phyloP scores from a whole-genome alignment of 2,329 filamentous ascomycete species.

The Geosmithia flava region DNA sequence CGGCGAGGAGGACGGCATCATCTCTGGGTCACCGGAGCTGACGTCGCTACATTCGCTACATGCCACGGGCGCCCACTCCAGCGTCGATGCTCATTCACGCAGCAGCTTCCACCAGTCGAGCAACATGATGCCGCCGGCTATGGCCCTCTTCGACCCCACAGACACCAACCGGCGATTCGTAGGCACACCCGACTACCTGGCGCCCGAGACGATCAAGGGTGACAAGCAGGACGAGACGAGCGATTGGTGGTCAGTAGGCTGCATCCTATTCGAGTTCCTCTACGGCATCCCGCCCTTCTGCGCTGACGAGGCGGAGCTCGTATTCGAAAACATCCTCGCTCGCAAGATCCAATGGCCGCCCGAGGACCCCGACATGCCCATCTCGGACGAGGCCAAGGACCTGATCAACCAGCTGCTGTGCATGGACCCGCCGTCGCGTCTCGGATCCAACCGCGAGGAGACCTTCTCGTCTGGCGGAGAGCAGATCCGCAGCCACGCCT shows the following conservation, averaged over 20 bases:
- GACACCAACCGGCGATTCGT: conserved; percentile 90
- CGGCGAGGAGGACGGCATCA: conserved; percentile 65
- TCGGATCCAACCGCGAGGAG: conserved; percentile 78
- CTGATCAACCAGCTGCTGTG: conserved; percentile 88
- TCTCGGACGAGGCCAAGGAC: conserved; percentile 83
- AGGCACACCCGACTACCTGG: conserved; percentile 92
- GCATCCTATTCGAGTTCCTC: conserved; percentile 92
- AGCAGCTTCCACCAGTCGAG: conserved; percentile 6
- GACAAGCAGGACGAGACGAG: conserved; percentile 94
- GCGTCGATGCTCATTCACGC: conserved; percentile 13
- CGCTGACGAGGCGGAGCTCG: conserved; percentile 75
- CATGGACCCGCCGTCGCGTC: conserved; percentile 64
- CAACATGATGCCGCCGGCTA: conserved; percentile 76
- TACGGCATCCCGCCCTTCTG: conserved; percentile 93
- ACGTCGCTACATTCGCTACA: conserved; percentile 15
- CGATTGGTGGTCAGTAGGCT: conserved; percentile 99
- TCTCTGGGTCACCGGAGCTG: conserved; percentile 67
- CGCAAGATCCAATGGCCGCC: conserved; percentile 89
- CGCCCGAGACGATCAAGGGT: conserved; percentile 92
- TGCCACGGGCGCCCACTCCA: conserved; percentile 5
- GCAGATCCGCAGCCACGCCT: conserved; percentile 80
- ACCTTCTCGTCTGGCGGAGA: conserved; percentile 75
- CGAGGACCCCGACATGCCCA: conserved; percentile 57
- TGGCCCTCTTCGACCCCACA: conserved; percentile 91
- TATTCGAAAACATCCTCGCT: conserved; percentile 91